A percentile compares a stretch with the other conserved stretches of the same genome.
phyloP scores from a whole-genome alignment of 2,329 filamentous ascomycete species.

The Rhinocladiella similis region DNA sequence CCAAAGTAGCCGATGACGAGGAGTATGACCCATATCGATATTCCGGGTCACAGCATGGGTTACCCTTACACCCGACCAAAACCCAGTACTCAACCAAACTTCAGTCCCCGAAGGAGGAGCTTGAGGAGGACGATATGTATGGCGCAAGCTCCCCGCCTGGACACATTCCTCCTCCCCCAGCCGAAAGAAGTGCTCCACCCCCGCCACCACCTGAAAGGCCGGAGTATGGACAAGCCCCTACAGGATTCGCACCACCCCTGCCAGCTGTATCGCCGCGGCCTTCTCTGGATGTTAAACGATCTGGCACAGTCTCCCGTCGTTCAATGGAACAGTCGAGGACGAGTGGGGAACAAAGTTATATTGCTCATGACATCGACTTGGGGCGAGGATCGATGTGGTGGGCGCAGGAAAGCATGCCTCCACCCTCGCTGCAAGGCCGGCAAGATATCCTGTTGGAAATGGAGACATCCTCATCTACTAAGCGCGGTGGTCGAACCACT shows the following conservation, averaged over 20 bases:
- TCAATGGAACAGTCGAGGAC: conserved; percentile 77
- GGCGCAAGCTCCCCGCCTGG: conserved; percentile 40
- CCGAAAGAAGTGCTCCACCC: conserved; percentile 33
- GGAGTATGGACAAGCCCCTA: conserved; percentile 49
- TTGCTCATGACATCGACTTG: conserved; percentile 85
- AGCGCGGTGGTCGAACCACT: conserved; percentile 67
- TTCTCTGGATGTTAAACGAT: conserved; percentile 65
- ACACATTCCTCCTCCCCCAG: conserved; percentile 37
- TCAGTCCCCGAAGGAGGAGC: conserved; percentile 33
- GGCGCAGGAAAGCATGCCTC: conserved; percentile 75
- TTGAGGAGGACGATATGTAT: conserved; percentile 49
- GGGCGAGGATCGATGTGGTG: conserved; percentile 78
- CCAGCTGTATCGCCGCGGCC: conserved; percentile 52
- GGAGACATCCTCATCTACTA: conserved; percentile 71
- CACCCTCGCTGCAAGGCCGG: conserved; percentile 77
- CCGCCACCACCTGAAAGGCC: conserved; percentile 47
- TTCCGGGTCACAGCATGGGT: conserved; percentile 36
- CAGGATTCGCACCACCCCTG: conserved; percentile 39
- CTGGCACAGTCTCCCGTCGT: conserved; percentile 50
- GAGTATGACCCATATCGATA: conserved; percentile 56
- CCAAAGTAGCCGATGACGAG: conserved; percentile 48
- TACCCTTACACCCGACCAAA: conserved; percentile 31
- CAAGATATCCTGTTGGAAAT: conserved; percentile 81
- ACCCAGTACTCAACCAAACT: conserved; percentile 26
- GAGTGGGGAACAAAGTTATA: conserved; percentile 75